These are phyloP conservation scores for Chlorella ohadii DNA, from an alignment of 139 green algal species.

Conservation along the genomic window DNA sequence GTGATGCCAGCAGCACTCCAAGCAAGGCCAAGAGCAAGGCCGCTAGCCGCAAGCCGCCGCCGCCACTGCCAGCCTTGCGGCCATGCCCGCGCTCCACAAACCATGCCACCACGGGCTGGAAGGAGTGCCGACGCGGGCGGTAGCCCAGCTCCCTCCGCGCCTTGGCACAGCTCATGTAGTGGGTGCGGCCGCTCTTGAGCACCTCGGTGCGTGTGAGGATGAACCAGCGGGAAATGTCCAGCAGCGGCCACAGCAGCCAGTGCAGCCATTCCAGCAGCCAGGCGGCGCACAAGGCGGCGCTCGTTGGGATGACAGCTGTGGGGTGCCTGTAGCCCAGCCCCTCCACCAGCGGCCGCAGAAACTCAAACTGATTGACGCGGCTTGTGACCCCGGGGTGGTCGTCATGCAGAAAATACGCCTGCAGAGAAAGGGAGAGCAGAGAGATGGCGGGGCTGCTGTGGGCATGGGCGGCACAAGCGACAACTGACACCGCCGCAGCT, in stretches of 20 bases:
- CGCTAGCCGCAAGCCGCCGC: not conserved
- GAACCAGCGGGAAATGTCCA: conserved; percentile 11
- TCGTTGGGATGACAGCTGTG: not conserved
- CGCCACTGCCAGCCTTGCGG: not conserved
- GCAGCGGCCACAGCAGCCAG: not conserved
- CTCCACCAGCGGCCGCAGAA: conserved; percentile 34
- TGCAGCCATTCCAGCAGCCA: not conserved
- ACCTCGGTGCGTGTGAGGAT: conserved; percentile 31
- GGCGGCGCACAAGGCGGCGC: not conserved
- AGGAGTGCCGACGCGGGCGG: not conserved
- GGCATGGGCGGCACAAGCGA: no score
- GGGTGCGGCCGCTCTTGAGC: conserved; percentile 24
- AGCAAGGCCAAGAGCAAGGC: not conserved
- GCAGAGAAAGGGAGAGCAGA: not conserved
- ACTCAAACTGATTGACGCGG: conserved; percentile 47
- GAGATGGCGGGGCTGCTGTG: not conserved
- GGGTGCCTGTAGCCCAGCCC: conserved; percentile 42
- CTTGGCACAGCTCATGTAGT: conserved; percentile 32
- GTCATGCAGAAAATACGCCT: conserved; percentile 5
- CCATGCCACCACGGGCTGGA: conserved; percentile 28
- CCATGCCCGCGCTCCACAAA: conserved; percentile 18
- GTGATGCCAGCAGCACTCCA: not conserved
- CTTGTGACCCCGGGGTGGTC: not conserved
- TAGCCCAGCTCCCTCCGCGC: conserved; percentile 28
- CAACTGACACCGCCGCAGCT: no score